Evolutionary conservation across 305 asterid species (phyloP).

Genomic region (Rubia balearica): DNA sequence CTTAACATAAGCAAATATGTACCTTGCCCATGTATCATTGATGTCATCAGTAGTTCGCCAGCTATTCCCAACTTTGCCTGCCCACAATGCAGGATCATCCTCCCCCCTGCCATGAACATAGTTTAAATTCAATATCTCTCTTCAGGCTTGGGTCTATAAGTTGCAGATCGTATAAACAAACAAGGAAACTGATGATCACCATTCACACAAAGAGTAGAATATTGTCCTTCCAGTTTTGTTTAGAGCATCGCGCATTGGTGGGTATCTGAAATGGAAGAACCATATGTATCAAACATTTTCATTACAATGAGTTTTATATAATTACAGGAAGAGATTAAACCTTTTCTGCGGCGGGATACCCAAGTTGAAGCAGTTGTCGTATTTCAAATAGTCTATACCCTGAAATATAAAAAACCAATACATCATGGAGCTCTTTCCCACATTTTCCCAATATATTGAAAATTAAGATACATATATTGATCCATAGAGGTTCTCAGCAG

Average conservation of each 20-base stretch:
- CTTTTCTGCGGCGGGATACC: constrained; percentile 76
- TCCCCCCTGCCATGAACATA: constrained; percentile 55
- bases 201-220: constrained; percentile 90
- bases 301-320: neutral
- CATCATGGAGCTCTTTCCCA: constrained; percentile 8
- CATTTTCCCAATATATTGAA: neutral
- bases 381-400: constrained; percentile 92
- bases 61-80: constrained; percentile 81
- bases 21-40: constrained; percentile 98
- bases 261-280: constrained; percentile 52
- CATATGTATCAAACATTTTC: constrained; percentile 18
- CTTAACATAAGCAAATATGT: constrained; percentile 6
- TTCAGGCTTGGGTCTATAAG: constrained; percentile 6
- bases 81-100: constrained; percentile 94
- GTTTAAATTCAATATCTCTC: constrained; percentile 20
- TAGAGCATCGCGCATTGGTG: constrained; percentile 97
- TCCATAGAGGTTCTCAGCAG: neutral
- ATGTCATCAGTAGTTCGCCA: constrained; percentile 96
- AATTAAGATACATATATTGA: neutral
- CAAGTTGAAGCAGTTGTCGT: constrained; percentile 95
- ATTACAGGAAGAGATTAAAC: constrained; percentile 24
- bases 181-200: constrained; percentile 38
- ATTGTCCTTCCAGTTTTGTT: constrained; percentile 74
- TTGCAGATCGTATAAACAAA: neutral
- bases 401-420: constrained; percentile 21